Conservation (phyloP, 176 grass and related monocot species). For the Carex myosuroides region DNA sequence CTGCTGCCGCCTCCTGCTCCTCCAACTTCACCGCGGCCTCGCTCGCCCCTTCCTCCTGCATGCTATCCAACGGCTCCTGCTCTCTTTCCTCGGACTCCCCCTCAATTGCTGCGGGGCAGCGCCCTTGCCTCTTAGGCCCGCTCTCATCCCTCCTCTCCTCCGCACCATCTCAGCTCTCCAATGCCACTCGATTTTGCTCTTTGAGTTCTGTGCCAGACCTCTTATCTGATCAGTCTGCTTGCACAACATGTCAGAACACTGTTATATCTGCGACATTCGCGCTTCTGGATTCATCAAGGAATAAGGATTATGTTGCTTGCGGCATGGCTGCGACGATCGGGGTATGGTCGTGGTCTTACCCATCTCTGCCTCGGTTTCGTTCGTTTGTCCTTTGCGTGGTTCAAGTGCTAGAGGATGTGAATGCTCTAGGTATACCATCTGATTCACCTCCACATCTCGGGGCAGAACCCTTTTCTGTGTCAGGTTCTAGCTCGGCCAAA, state of each 20-base stretch:
- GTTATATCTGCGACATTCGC: slow-evolving; percentile 35
- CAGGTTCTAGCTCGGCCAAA: not conserved
- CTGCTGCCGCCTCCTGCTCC: slow-evolving; percentile 29
- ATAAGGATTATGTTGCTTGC: slow-evolving; percentile 69
- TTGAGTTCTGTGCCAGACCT: slow-evolving; percentile 7
- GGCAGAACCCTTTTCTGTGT: not conserved
- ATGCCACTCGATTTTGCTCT: slow-evolving; percentile 43
- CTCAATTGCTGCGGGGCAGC: slow-evolving; percentile 23
- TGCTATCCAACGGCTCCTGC: slow-evolving; percentile 31
- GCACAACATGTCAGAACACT: slow-evolving; percentile 40
- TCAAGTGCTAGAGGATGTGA: slow-evolving; percentile 61
- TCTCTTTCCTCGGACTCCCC: slow-evolving; percentile 28
- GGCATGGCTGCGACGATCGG: slow-evolving; percentile 52
- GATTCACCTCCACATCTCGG: slow-evolving; percentile 26
- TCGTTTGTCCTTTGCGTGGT: slow-evolving; percentile 57
- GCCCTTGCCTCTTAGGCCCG: slow-evolving; percentile 26
- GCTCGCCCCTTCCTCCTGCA: slow-evolving; percentile 31
- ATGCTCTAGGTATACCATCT: slow-evolving; percentile 49
- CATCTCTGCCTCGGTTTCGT: slow-evolving; percentile 22
- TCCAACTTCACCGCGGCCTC: slow-evolving; percentile 30
- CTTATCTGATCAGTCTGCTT: not conserved
- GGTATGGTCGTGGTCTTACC: slow-evolving; percentile 37
- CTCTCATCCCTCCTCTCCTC: slow-evolving; percentile 17
- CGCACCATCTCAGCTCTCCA: slow-evolving; percentile 28
- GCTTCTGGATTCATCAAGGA: slow-evolving; percentile 27